A percentile compares a stretch with the other conserved stretches of the same genome.
Conservation (phyloP, 768 basidiomycete genomes). For the Xanthoconium purpureum region DNA sequence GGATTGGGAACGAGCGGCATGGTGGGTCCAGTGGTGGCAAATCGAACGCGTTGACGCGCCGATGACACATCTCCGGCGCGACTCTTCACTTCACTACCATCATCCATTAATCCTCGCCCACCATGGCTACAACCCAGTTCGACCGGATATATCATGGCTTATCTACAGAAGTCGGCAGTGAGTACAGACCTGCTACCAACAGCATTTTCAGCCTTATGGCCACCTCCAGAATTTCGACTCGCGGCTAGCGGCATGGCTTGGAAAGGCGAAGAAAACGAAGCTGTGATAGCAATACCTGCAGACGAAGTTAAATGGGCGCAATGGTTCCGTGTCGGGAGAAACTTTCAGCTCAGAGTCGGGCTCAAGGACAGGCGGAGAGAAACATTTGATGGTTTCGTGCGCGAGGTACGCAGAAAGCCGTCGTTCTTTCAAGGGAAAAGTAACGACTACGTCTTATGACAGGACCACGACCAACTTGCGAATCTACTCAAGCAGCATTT, state of each 20-base stretch:
- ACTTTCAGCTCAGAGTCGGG: slow-evolving; percentile 85
- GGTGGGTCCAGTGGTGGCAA: no score
- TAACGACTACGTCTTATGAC: neutral
- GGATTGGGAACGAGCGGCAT: no score
- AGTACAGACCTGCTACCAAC: slow-evolving; percentile 33
- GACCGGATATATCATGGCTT: slow-evolving; percentile 81
- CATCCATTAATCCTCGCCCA: slow-evolving; percentile 4
- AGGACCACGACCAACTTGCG: slow-evolving; percentile 91
- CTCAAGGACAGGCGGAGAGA: slow-evolving; percentile 74
- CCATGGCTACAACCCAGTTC: slow-evolving; percentile 73
- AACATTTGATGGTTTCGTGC: slow-evolving; percentile 90
- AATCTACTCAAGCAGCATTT: slow-evolving; percentile 84
- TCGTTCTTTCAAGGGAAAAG: neutral
- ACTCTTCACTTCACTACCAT: slow-evolving; percentile 25
- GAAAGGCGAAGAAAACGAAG: slow-evolving; percentile 74
- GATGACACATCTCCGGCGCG: slow-evolving; percentile 22
- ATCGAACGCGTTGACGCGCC: slow-evolving; percentile 12
- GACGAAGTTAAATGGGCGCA: slow-evolving; percentile 83
- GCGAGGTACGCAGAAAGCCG: slow-evolving; percentile 56
- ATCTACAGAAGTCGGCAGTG: slow-evolving; percentile 75
- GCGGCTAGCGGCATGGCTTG: slow-evolving; percentile 91
- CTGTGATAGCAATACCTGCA: slow-evolving; percentile 60
- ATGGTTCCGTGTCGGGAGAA: slow-evolving; percentile 89
- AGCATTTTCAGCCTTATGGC: neutral
- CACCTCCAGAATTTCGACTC: slow-evolving; percentile 73